Conservation (phyloP, 2,329 filamentous ascomycete species). For the Aspergillus ibericus region DNA sequence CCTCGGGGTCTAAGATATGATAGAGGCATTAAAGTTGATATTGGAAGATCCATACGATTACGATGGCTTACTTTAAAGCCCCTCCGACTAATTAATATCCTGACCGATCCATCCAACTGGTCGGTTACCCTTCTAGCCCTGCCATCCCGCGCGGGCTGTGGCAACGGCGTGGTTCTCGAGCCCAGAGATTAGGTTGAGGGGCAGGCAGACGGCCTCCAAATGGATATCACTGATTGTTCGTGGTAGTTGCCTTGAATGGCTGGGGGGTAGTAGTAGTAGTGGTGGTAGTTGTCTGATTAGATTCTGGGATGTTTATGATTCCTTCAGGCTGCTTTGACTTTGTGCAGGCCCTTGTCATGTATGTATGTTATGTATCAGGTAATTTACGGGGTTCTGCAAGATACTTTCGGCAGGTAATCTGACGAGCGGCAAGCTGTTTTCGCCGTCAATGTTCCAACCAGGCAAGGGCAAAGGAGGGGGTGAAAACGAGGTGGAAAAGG, state of each 20-base stretch:
- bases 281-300: not conserved
- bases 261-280: too few relatives aligned
- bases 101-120: slow-evolving; percentile 11
- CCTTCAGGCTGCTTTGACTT: not conserved
- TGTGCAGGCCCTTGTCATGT: not conserved
- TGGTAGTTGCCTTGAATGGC: not conserved
- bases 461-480: not conserved
- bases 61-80: not conserved
- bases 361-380: not conserved
- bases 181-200: slow-evolving; percentile 7
- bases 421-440: not conserved
- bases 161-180: slow-evolving; percentile 15
- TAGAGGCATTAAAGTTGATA: not conserved
- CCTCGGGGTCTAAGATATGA: not conserved
- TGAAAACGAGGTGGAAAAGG: not conserved
- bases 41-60: not conserved
- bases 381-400: not conserved
- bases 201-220: not conserved
- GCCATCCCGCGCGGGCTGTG: slow-evolving; percentile 10
- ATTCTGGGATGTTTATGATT: not conserved
- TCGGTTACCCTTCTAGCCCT: slow-evolving; percentile 8
- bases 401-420: not conserved
- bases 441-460: not conserved
- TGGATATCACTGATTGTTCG: not conserved
- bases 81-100: slow-evolving; percentile 3